These are phyloP conservation scores for Pestalotiopsis sp. DNA, from an alignment of 2,329 filamentous ascomycete genomes.

Conservation along the genomic window DNA sequence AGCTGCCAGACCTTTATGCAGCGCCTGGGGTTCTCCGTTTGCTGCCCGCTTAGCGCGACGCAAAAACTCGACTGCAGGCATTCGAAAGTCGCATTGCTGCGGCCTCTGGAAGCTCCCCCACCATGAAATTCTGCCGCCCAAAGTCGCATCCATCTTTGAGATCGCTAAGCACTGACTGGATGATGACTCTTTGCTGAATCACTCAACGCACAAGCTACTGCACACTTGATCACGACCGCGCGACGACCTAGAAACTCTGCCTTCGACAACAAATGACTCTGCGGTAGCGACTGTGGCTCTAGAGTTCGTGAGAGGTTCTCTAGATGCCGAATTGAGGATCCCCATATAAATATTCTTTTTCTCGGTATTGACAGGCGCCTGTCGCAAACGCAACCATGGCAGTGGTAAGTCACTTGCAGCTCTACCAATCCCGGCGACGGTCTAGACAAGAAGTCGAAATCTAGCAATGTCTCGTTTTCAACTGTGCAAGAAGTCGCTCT, in stretches of 20 bases:
- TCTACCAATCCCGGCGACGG: not conserved
- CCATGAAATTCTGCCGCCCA: slow-evolving; percentile 12
- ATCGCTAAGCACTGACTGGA: not conserved
- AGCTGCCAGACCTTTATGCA: not conserved
- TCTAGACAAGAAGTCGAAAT: not conserved
- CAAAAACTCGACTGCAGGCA: not conserved
- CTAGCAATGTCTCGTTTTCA: not conserved
- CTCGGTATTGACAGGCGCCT: not conserved
- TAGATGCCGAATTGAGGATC: slow-evolving; percentile 63
- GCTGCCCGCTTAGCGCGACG: not conserved
- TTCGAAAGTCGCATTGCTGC: not conserved
- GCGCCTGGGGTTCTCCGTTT: not conserved
- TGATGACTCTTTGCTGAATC: not conserved
- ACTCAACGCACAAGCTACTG: not conserved
- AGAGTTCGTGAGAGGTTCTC: slow-evolving; percentile 79
- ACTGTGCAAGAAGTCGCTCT: not conserved
- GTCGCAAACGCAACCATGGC: slow-evolving; percentile 28
- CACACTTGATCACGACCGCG: not conserved
- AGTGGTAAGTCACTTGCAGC: slow-evolving; percentile 31
- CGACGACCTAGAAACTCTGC: slow-evolving; percentile 9
- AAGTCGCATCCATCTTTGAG: slow-evolving; percentile 8
- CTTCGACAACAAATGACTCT: slow-evolving; percentile 55
- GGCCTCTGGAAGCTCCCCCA: not conserved
- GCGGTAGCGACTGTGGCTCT: slow-evolving; percentile 75
- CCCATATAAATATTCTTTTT: slow-evolving; percentile 5